Base-by-base conservation (phyloP, 2,329 filamentous ascomycete species). In the Penicillium occitanis region DNA sequence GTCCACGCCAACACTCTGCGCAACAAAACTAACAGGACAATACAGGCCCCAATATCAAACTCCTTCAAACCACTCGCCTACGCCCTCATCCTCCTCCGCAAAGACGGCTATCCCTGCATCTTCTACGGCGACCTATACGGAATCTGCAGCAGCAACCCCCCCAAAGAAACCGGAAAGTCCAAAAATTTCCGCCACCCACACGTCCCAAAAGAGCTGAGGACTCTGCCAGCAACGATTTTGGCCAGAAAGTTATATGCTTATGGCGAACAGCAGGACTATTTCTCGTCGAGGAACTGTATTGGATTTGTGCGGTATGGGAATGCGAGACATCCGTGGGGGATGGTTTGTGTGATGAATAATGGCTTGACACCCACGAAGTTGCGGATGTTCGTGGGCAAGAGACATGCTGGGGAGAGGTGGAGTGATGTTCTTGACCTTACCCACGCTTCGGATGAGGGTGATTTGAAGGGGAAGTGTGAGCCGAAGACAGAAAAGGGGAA, bases 51-150 rank as follows among this genome's bases (percentile, higher is more conserved):
- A 1, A 85, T 92, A 48, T 83, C 87, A 64, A 81, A 83, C 30
- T 88, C 86, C 78, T 90, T 92, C 80, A 91, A 91, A 75, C 85
- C 88, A 0, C 81, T 92, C 17, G 90, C 89, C 13, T 91, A 92
- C 75, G 80, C 88, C 0, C 82, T 92, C 53, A 91, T 92, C 64
- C 84, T 93, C 1, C 85, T 92, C 30, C 84, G 88, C 13, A 77
- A 82, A 60, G 80, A 85, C 40, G 88, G 88, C 17, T 83, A 87
- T 33, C 89, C 89, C 0, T 91, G 87, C 70, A 79, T 91, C 42
- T 92, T 92, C 74, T 91, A 88, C 73, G 88, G 89, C 28, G 89
- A 91, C 72, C 74, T 91, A 0, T 90, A 89, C 74, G 88, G 89
- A 25, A 87, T 88, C 59, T 78, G 80, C 61, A 82, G 78, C n/a